phyloP scores from a whole-genome alignment of 176 grass and related monocot genomes.

The Cenchrus purpureus region DNA sequence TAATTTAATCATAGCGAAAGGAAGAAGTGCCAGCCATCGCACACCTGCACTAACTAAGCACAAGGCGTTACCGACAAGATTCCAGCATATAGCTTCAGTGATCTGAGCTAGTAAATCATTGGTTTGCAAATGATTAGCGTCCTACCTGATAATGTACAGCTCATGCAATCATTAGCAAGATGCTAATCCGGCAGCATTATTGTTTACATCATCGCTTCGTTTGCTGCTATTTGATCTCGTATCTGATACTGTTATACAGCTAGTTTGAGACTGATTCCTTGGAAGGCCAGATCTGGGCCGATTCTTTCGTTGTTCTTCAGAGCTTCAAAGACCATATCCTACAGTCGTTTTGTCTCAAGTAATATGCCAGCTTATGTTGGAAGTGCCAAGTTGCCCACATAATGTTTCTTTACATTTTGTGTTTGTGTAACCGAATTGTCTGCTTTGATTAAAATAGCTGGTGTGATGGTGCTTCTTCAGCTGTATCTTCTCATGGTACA shows the following conservation, averaged over 20 bases:
- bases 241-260: conserved; percentile 34
- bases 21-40: conserved; percentile 40
- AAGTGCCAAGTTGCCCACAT: neutral
- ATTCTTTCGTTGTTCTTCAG: neutral
- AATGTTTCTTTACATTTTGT: neutral
- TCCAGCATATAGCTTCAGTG: conserved; percentile 44
- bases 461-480: neutral
- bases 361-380: neutral
- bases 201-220: conserved; percentile 20
- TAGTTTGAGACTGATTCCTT: conserved; percentile 1
- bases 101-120: conserved; percentile 46
- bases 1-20: conserved; percentile 9
- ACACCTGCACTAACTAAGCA: conserved; percentile 37
- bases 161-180: conserved; percentile 51
- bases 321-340: neutral
- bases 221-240: conserved; percentile 22
- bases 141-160: conserved; percentile 33
- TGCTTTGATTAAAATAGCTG: conserved; percentile 9
- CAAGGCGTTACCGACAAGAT: conserved; percentile 29
- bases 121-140: conserved; percentile 37
- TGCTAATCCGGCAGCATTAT: conserved; percentile 35
- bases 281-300: conserved; percentile 13
- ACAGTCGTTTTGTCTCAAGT: neutral
- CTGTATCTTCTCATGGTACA: neutral
- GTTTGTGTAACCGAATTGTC: neutral